Conservation (phyloP, 2,329 filamentous ascomycete genomes). For the Erysiphe neolycopersici region DNA sequence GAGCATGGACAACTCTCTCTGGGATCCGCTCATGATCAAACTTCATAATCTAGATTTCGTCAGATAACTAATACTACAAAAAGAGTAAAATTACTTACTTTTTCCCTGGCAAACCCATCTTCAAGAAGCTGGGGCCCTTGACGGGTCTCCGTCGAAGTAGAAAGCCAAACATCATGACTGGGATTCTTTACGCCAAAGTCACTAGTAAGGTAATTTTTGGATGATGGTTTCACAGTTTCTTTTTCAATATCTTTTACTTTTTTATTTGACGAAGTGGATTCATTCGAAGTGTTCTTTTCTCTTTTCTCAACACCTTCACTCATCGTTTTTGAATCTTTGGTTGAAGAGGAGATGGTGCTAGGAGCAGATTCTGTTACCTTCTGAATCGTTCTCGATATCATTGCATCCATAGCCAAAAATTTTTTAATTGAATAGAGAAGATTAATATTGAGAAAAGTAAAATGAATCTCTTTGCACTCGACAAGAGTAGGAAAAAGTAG, state of each 20-base stretch:
- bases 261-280: constrained; percentile 8
- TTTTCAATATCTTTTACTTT: constrained; percentile 9
- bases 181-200: constrained; percentile 51
- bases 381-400: too few relatives aligned
- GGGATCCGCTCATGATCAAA: constrained; percentile 54
- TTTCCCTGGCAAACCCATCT: constrained; percentile 46
- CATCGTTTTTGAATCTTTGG: too few relatives aligned
- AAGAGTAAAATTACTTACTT: constrained; percentile 20
- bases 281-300: constrained; percentile 4
- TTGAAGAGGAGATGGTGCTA: too few relatives aligned
- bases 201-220: constrained; percentile 37
- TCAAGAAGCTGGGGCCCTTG: constrained; percentile 44
- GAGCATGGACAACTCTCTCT: constrained; percentile 38
- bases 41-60: constrained; percentile 28
- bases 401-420: too few relatives aligned
- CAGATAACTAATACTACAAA: not conserved
- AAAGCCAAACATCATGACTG: constrained; percentile 57
- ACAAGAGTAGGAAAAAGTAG: too few relatives aligned
- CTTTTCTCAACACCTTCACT: not conserved
- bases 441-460: too few relatives aligned
- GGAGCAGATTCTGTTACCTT: too few relatives aligned
- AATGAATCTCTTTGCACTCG: too few relatives aligned
- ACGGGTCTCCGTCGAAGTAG: constrained; percentile 30
- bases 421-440: too few relatives aligned
- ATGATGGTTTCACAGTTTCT: constrained; percentile 28